A percentile compares a stretch with the other conserved stretches of the same genome.
These are phyloP conservation scores for Calonectria leucothoes DNA, from an alignment of 2,329 filamentous ascomycete genomes.

Conservation along the genomic window DNA sequence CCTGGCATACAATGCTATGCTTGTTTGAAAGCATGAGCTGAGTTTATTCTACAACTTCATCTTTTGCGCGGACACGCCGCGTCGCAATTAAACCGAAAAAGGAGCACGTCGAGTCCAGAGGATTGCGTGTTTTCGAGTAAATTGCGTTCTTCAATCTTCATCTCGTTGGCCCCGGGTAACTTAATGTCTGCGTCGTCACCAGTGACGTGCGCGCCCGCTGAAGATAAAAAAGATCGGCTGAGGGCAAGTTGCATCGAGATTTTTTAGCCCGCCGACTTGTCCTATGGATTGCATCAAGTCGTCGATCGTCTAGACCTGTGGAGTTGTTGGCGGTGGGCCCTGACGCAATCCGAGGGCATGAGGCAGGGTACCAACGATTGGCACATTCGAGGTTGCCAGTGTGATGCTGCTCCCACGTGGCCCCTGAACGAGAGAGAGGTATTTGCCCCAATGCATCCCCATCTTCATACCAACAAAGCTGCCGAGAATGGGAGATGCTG, in stretches of 20 bases:
- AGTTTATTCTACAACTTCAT: not conserved
- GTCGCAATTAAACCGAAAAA: not conserved
- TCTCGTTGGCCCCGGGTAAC: not conserved
- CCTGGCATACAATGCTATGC: no score
- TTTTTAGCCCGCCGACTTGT: constrained; percentile 2
- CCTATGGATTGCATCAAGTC: not conserved
- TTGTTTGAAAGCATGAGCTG: not conserved
- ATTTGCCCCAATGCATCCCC: constrained; percentile 1
- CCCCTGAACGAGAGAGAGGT: constrained; percentile 6
- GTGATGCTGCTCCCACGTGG: constrained; percentile 22
- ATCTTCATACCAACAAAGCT: not conserved
- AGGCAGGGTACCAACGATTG: constrained; percentile 26
- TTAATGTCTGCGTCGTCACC: constrained; percentile 7
- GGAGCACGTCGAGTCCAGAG: not conserved
- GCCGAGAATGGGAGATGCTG: not conserved
- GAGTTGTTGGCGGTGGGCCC: constrained; percentile 23
- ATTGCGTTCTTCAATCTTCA: constrained; percentile 17
- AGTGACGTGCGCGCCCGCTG: constrained; percentile 2
- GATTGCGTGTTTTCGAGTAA: constrained; percentile 4
- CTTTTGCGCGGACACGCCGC: not conserved
- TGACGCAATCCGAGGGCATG: constrained; percentile 28
- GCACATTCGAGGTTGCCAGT: constrained; percentile 11
- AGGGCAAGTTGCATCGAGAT: not conserved
- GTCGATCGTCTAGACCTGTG: constrained; percentile 10
- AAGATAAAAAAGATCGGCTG: not conserved